Base-by-base conservation (phyloP, 2,329 filamentous ascomycete species). In the Ophiognomonia clavigignenti-juglandacearum region DNA sequence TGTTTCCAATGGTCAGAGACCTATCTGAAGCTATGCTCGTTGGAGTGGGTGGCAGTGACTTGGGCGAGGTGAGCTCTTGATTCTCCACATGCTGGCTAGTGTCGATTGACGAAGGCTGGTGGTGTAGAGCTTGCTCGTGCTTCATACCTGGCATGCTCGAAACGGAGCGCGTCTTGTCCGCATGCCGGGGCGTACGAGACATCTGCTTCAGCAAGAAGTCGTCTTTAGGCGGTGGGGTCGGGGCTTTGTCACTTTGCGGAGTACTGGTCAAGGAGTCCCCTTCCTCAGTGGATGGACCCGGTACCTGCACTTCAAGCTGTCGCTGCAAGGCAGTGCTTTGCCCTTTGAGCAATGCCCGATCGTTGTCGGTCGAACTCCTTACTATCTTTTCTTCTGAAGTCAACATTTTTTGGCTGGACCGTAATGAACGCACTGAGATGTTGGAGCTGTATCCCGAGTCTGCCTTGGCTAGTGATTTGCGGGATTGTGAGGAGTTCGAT, bases 391-490 rank as follows among this genome's bases (percentile, higher is more conserved):
- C 61, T 16, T 65, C 61, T 2, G 50, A 40, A 19, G 57, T 49
- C 3, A 56, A 55, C 10, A 58, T 48, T 49, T 64, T 68, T 8
- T 61, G 57, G 19, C 67, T 63, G 44, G 60, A 65, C 22, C 59
- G 61, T n/a, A 76, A 68, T 1, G 78, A 82, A 32, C 74, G 70
- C 16, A 81, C 59, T 11, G 80, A 83, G 4, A 77, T 65, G 55
- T 75, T 81, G 7, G 78, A 83, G 55, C 77, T 77, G 55, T 83
- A 83, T 14, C 78, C 78, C 22, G 78, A 82, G 56, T 83, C 79
- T 32, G 76, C 72, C 52, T 80, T 80, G 26, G 73, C 70, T n/a
- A 78, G 62, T 5, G 72, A 61, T 45, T 69, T 73, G 14, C 64
- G 64, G 1, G 69, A 66, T 13, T 54, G 42, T 9, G 50, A 52